phyloP scores from a whole-genome alignment of 805 yeast genomes.

The Saccharomycopsis selenospora region DNA sequence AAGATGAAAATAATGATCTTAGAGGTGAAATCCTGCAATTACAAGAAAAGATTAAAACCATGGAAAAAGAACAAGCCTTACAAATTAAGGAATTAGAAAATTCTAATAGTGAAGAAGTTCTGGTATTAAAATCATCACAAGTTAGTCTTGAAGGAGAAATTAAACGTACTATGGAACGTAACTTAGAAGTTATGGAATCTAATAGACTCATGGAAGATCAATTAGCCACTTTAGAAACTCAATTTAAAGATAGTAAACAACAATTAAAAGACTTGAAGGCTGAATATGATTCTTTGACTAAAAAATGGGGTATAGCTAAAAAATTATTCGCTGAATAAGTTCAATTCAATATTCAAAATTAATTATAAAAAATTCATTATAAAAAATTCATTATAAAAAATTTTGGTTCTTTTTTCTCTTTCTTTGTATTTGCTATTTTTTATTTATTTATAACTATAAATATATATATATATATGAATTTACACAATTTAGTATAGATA shows the following conservation, averaged over 20 bases:
- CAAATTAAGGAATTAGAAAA: conserved; percentile 14
- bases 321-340: conserved; percentile 10
- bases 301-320: conserved; percentile 16
- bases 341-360: too few species aligned
- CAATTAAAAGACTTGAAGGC: conserved; percentile 14
- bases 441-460: too few species aligned
- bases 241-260: conserved; percentile 13
- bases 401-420: conserved; percentile 32
- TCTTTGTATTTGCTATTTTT: too few species aligned
- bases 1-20: conserved; percentile 66
- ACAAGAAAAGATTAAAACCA: conserved; percentile 33
- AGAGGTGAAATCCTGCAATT: conserved; percentile 41
- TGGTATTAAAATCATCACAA: conserved; percentile 25
- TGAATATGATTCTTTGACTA: conserved; percentile 17
- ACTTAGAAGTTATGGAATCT: conserved; percentile 57
- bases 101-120: conserved; percentile 12
- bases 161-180: conserved; percentile 52
- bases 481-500: too few species aligned
- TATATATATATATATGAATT: too few species aligned
- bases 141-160: conserved; percentile 43
- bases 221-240: conserved; percentile 13
- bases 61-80: conserved; percentile 30
- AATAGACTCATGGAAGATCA: conserved; percentile 49
- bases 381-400: too few species aligned
- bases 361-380: too few species aligned